Conservation (phyloP, 805 yeast species). For the Vanderwaltozyma yarrowii region DNA sequence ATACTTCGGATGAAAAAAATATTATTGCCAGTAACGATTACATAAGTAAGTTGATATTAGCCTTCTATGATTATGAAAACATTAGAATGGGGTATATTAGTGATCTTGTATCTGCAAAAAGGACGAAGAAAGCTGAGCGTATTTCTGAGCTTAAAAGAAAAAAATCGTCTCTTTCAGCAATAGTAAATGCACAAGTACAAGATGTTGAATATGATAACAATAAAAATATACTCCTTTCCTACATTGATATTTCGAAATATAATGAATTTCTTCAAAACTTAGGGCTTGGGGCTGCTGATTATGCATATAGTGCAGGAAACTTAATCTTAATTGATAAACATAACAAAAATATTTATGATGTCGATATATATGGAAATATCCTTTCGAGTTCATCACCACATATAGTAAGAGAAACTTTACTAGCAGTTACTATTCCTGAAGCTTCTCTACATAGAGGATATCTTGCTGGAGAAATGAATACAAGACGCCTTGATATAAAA, state of each 20-base stretch:
- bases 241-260: conserved; percentile 38
- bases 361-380: conserved; percentile 28
- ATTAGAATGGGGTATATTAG: conserved; percentile 34
- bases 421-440: not conserved
- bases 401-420: conserved; percentile 28
- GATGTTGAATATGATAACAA: conserved; percentile 39
- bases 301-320: conserved; percentile 40
- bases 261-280: conserved; percentile 20
- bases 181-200: conserved; percentile 39
- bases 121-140: conserved; percentile 33
- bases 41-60: conserved; percentile 18
- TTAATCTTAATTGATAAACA: conserved; percentile 39
- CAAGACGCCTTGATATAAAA: no score
- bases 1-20: conserved; percentile 13
- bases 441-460: no score
- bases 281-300: conserved; percentile 16
- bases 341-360: conserved; percentile 28
- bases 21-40: conserved; percentile 16
- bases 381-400: conserved; percentile 30
- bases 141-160: conserved; percentile 36
- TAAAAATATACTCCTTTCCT: conserved; percentile 36
- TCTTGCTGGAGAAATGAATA: no score
- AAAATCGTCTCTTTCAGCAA: conserved; percentile 33
- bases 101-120: conserved; percentile 30
- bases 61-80: conserved; percentile 41